Evolutionary conservation across 2,329 filamentous ascomycete species (phyloP).

Genomic region (Colletotrichum viniferum): DNA sequence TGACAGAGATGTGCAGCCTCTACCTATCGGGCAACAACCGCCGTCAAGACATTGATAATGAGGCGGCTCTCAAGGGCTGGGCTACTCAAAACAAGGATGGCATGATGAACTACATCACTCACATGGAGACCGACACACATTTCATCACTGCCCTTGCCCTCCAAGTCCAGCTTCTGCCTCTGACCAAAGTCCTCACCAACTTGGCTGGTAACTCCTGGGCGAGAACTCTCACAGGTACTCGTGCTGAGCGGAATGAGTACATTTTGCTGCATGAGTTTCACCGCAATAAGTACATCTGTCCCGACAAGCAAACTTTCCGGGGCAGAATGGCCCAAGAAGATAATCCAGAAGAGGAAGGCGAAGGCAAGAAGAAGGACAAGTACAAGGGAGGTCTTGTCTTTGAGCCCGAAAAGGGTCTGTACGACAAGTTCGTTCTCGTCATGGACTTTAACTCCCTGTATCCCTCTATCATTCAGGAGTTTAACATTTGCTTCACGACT

Average conservation of each 20-base stretch:
- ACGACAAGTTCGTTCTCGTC: constrained; percentile 97
- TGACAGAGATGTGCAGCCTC: constrained; percentile 96
- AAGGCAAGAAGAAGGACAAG: constrained; percentile 97
- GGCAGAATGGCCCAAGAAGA: constrained; percentile 76
- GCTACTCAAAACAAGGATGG: constrained; percentile 78
- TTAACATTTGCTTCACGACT: constrained; percentile 99
- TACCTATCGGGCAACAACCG: constrained; percentile 77
- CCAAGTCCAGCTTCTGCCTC: constrained; percentile 86
- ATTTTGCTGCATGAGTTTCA: constrained; percentile 98
- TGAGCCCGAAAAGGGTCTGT: constrained; percentile 95
- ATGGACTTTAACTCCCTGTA: constrained; percentile 99
- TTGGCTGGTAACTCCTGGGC: constrained; percentile 98
- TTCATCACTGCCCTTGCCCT: constrained; percentile 92
- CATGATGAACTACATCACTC: constrained; percentile 89
- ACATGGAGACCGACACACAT: constrained; percentile 94
- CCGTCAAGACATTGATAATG: constrained; percentile 87
- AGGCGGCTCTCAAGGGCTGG: constrained; percentile 86
- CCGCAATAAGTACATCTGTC: constrained; percentile 96
- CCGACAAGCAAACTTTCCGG: constrained; percentile 88
- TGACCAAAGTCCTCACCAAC: constrained; percentile 95
- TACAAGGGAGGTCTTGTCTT: constrained; percentile 99
- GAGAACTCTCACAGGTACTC: constrained; percentile 90
- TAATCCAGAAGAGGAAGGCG: constrained; percentile 70
- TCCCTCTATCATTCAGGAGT: constrained; percentile 98
- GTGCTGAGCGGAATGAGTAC: constrained; percentile 98